Conservation (phyloP, 2,329 filamentous ascomycete species). For the Aspergillus eucalypticola region DNA sequence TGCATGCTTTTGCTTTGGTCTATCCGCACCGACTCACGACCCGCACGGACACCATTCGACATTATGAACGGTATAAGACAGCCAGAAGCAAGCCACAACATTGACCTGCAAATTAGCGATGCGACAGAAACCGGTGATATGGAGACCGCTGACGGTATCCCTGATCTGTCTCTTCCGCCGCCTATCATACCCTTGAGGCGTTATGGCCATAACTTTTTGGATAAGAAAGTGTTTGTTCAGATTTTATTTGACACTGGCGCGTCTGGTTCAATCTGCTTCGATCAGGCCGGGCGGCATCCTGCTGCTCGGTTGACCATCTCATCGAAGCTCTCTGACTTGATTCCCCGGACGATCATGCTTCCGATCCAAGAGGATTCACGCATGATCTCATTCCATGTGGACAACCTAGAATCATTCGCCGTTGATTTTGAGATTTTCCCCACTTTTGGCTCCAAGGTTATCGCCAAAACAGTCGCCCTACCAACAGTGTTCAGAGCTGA, state of each 20-base stretch:
- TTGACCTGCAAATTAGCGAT: slow-evolving; percentile 32
- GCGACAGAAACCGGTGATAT: slow-evolving; percentile 60
- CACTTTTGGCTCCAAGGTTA: slow-evolving; percentile 95
- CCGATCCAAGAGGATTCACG: slow-evolving; percentile 96
- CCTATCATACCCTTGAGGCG: slow-evolving; percentile 92
- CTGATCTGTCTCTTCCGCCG: slow-evolving; percentile 85
- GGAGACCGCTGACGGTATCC: slow-evolving; percentile 80
- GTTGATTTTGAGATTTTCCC: slow-evolving; percentile 98
- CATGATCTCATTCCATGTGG: slow-evolving; percentile 91
- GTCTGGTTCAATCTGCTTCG: slow-evolving; percentile 79
- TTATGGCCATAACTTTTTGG: slow-evolving; percentile 97
- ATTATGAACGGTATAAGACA: slow-evolving; percentile 37
- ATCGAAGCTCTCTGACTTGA: slow-evolving; percentile 91
- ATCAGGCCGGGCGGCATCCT: slow-evolving; percentile 94
- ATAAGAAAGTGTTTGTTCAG: slow-evolving; percentile 94
- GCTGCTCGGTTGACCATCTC: slow-evolving; percentile 94
- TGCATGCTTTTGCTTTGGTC: slow-evolving; percentile 81
- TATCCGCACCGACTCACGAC: slow-evolving; percentile 26
- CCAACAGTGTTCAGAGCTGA: slow-evolving; percentile 80
- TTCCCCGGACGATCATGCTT: slow-evolving; percentile 91
- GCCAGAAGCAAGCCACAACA: slow-evolving; percentile 27
- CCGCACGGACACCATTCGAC: slow-evolving; percentile 34
- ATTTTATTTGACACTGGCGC: slow-evolving; percentile 77
- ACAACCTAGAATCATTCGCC: slow-evolving; percentile 87
- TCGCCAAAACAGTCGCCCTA: slow-evolving; percentile 90